Percentiles rank a stretch among this genome's conserved stretches.
These are phyloP conservation scores for Barnettozyma sucrosica DNA, from an alignment of 805 yeast species.

Conservation along the genomic window DNA sequence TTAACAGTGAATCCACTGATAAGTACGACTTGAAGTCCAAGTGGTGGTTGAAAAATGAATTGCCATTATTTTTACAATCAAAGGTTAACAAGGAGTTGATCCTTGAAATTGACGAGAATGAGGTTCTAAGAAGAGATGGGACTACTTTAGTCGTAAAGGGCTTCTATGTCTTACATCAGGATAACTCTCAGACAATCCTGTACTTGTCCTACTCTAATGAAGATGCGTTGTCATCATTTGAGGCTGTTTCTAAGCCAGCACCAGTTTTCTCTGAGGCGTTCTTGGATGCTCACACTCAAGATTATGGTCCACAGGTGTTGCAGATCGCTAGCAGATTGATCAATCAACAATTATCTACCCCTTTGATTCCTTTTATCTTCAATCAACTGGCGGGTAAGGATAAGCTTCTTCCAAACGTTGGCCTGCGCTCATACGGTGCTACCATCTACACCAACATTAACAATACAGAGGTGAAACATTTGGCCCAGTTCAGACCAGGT, in stretches of 20 bases:
- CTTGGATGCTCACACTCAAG: constrained; percentile 43
- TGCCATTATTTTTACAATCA: constrained; percentile 47
- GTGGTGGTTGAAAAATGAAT: constrained; percentile 63
- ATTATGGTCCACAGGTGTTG: constrained; percentile 47
- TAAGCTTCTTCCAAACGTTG: constrained; percentile 50
- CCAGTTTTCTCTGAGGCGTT: constrained; percentile 42
- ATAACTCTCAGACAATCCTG: constrained; percentile 60
- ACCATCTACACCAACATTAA: constrained; percentile 52
- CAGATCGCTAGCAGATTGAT: constrained; percentile 36
- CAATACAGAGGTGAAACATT: constrained; percentile 42
- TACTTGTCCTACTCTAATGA: constrained; percentile 45
- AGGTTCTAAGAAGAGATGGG: constrained; percentile 52
- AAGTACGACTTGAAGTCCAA: constrained; percentile 29
- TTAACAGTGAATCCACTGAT: background rate
- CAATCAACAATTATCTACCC: constrained; percentile 21
- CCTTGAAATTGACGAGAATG: constrained; percentile 60
- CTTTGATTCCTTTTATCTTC: constrained; percentile 33
- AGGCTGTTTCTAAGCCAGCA: constrained; percentile 34
- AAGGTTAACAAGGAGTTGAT: constrained; percentile 44
- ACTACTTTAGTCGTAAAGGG: constrained; percentile 45
- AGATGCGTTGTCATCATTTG: constrained; percentile 24
- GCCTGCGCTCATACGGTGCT: constrained; percentile 68
- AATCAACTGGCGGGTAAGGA: constrained; percentile 30
- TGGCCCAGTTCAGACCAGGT: constrained; percentile 71
- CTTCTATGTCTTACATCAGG: constrained; percentile 66